Percentiles rank a stretch among this genome's conserved stretches.
phyloP scores from a whole-genome alignment of 306 rosid genomes.

The Albizia julibrissin region DNA sequence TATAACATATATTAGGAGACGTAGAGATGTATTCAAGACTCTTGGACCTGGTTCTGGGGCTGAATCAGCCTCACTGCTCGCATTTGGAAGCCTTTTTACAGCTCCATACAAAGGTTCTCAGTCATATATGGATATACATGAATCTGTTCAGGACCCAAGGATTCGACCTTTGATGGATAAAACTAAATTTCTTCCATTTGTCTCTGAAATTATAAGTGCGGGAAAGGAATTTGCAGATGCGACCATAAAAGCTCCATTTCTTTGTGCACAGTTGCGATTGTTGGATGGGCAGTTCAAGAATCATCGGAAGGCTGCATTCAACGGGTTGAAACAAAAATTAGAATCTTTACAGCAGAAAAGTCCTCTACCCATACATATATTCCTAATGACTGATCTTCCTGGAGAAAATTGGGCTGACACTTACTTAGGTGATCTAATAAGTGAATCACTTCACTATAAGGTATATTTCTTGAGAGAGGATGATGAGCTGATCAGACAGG shows the following conservation, averaged over 20 bases:
- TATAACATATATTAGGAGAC: slow-evolving; percentile 58
- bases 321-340: slow-evolving; percentile 54
- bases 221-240: slow-evolving; percentile 58
- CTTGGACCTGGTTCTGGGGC: slow-evolving; percentile 79
- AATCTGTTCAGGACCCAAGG: slow-evolving; percentile 36
- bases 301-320: slow-evolving; percentile 74
- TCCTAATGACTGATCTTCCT: slow-evolving; percentile 93
- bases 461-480: slow-evolving; percentile 56
- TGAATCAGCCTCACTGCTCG: slow-evolving; percentile 66
- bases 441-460: slow-evolving; percentile 50
- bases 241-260: slow-evolving; percentile 64
- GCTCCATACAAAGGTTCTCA: slow-evolving; percentile 77
- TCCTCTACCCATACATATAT: slow-evolving; percentile 57
- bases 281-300: slow-evolving; percentile 95
- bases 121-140: slow-evolving; percentile 61
- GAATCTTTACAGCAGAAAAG: slow-evolving; percentile 52
- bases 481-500: slow-evolving; percentile 51
- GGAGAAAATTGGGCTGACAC: slow-evolving; percentile 70
- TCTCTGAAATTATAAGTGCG: slow-evolving; percentile 26
- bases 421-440: slow-evolving; percentile 68
- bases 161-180: background rate
- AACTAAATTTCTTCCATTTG: background rate
- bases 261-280: slow-evolving; percentile 86
- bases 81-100: slow-evolving; percentile 94
- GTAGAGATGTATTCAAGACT: slow-evolving; percentile 57